Percentiles rank a stretch among this genome's conserved stretches.
These are phyloP conservation scores for Alnus glutinosa DNA, from an alignment of 306 rosid genomes.

Conservation along the genomic window DNA sequence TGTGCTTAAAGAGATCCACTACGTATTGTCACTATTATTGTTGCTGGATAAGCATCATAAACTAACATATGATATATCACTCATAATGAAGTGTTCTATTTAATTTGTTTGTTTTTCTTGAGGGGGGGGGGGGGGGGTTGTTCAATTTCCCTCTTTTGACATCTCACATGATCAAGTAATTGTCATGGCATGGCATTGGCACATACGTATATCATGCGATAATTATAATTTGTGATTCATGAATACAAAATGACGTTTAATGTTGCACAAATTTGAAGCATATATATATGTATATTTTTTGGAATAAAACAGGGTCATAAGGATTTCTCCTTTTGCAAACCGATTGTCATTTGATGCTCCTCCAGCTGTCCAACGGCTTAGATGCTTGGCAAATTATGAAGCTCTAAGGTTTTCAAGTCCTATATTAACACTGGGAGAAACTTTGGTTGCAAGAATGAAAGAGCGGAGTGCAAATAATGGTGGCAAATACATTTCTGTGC, in stretches of 20 bases:
- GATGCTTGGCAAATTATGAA: constrained; percentile 93
- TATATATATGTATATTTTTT: not conserved
- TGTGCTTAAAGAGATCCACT: not conserved
- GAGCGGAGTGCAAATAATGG: constrained; percentile 74
- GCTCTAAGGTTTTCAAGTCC: constrained; percentile 79
- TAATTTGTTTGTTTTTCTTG: no score
- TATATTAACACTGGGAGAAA: constrained; percentile 66
- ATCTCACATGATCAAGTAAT: not conserved
- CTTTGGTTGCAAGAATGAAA: constrained; percentile 84
- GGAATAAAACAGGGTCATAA: constrained; percentile 65
- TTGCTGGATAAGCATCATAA: not conserved
- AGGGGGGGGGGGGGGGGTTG: not conserved
- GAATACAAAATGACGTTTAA: not conserved
- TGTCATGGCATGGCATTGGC: constrained; percentile 3
- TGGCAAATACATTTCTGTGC: constrained; percentile 90
- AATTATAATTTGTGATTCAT: not conserved
- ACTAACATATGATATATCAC: no score
- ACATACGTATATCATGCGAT: not conserved
- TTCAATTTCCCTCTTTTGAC: not conserved
- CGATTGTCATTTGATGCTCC: constrained; percentile 93
- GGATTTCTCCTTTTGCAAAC: constrained; percentile 98
- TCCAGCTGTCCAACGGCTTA: constrained; percentile 82
- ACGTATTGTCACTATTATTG: not conserved
- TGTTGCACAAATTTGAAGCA: not conserved
- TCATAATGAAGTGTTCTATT: no score